Conservation (phyloP, 495 filamentous ascomycete genomes). For the Lophiostoma macrostomum region DNA sequence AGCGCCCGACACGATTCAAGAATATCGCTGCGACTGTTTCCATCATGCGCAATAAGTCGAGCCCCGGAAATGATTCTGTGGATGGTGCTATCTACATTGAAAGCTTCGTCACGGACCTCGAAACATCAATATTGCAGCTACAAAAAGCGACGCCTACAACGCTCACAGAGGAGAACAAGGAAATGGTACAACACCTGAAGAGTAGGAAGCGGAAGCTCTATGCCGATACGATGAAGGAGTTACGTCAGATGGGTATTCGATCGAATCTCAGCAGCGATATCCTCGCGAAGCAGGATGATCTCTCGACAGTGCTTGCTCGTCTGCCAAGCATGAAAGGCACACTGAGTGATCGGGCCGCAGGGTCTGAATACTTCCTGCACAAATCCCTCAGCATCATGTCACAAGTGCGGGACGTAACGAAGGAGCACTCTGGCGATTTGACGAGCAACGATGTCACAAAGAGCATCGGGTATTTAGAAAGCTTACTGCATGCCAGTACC, state of each 20-base stretch:
- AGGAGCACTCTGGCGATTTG: slow-evolving; percentile 78
- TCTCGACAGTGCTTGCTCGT: slow-evolving; percentile 58
- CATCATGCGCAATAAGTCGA: slow-evolving; percentile 59
- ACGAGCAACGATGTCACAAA: slow-evolving; percentile 71
- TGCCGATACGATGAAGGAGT: slow-evolving; percentile 73
- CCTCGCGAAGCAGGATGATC: slow-evolving; percentile 67
- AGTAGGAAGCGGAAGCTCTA: slow-evolving; percentile 86
- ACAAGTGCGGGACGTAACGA: slow-evolving; percentile 58
- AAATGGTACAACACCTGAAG: slow-evolving; percentile 79
- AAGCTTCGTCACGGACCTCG: slow-evolving; percentile 62
- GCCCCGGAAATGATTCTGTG: slow-evolving; percentile 50
- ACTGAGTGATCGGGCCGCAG: slow-evolving; percentile 31
- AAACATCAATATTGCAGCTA: slow-evolving; percentile 65
- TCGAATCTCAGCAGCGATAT: slow-evolving; percentile 67
- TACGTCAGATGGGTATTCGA: slow-evolving; percentile 85
- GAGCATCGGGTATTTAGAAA: slow-evolving; percentile 78
- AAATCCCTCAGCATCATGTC: slow-evolving; percentile 68
- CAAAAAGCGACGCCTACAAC: slow-evolving; percentile 74
- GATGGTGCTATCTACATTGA: slow-evolving; percentile 61
- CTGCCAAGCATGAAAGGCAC: slow-evolving; percentile 45
- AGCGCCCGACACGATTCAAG: slow-evolving; percentile 63
- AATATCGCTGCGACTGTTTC: slow-evolving; percentile 63
- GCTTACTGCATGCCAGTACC: slow-evolving; percentile 65
- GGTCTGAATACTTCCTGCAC: slow-evolving; percentile 71
- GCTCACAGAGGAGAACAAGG: slow-evolving; percentile 78